Evolutionary conservation across 2,329 filamentous ascomycete species (phyloP), one percentile per base, ranked within the genome.

Genomic region (Ascochyta fabae): DNA sequence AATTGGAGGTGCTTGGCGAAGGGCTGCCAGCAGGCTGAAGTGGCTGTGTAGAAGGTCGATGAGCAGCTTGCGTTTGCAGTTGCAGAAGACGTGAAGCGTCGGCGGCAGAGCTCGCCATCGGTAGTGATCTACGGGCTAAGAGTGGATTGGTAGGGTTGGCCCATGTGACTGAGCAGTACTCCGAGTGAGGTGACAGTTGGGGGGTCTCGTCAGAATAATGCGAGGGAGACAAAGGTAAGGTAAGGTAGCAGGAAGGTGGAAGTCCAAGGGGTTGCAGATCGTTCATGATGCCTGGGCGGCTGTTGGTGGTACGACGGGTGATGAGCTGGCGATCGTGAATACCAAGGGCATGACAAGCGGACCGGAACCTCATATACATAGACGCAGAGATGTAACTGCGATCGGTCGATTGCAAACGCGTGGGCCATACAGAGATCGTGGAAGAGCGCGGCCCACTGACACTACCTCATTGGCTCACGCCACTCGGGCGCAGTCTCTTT

Each of bases 31-130:
- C 47, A n/a, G 61, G 48, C 40, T 71, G 70, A 26, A 70, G 44
- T 33, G 70, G 68, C 43, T 71, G 62, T 6, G 71, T 56, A 29
- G 60, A 51, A 10, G 71, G 70, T 13, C 71, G 68, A 51, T 77
- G 66, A 38, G 74, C 71, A 41, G 75, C 75, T 12, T 65, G 44
- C 13, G 75, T 76, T 53, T 77, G 75, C 10, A 77, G 63, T 61
- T 77, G 75, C 48, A 77, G 66, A 26, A 77, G 47, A 48, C 71
- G 72, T 50, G 74, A 74, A 33, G 71, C 67, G 41, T 75, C 70
- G 1, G 53, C 39, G 13, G 53, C 19, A 9, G 66, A 56, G 47
- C 59, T 57, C 49, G 64, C 59, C 68, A 68, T 72, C 40, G 56
- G 56, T 6, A 64, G 53, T n/a, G 52, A 26, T 39, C 73, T 66